Evolutionary conservation across 2,329 filamentous ascomycete genomes (phyloP).

Genomic region (Ramularia collo-cygni): DNA sequence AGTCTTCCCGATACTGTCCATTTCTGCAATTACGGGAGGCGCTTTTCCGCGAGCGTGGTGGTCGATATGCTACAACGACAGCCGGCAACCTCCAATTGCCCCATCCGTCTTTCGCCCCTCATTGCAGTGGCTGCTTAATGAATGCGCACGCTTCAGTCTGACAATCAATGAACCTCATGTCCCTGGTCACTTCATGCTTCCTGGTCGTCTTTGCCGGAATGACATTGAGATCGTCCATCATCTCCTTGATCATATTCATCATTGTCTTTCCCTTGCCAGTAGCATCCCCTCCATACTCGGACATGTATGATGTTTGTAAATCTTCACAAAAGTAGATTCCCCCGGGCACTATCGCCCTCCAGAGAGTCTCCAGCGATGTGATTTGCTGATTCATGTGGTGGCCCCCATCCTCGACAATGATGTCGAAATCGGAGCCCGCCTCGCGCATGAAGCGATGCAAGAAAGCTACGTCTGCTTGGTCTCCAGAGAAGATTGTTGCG

Average conservation of each 20-base stretch:
- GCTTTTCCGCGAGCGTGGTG: too few relatives aligned
- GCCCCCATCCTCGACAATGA: conserved; percentile 38
- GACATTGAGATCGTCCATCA: conserved; percentile 22
- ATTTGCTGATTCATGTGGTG: conserved; percentile 36
- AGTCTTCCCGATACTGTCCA: too few relatives aligned
- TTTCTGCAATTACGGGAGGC: too few relatives aligned
- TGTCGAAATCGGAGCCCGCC: conserved; percentile 33
- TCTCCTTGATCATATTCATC: conserved; percentile 21
- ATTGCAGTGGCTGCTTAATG: conserved; percentile 13
- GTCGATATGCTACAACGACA: too few relatives aligned
- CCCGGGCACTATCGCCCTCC: conserved; percentile 33
- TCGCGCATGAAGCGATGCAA: conserved; percentile 32
- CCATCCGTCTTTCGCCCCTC: too few relatives aligned
- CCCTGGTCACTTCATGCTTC: conserved; percentile 11
- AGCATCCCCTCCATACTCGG: conserved; percentile 20
- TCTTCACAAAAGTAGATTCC: conserved; percentile 26
- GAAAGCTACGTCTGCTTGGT: conserved; percentile 35
- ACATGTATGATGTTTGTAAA: conserved; percentile 22
- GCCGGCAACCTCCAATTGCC: too few relatives aligned
- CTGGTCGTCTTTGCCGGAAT: conserved; percentile 7
- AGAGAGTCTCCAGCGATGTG: conserved; percentile 31
- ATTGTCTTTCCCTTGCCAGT: conserved; percentile 17
- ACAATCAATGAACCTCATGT: conserved; percentile 17
- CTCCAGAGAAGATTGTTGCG: conserved; percentile 36
- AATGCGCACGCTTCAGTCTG: conserved; percentile 18